These are phyloP conservation scores for Phialemonium atrogriseum DNA, from an alignment of 2,329 filamentous ascomycete genomes.

Conservation along the genomic window DNA sequence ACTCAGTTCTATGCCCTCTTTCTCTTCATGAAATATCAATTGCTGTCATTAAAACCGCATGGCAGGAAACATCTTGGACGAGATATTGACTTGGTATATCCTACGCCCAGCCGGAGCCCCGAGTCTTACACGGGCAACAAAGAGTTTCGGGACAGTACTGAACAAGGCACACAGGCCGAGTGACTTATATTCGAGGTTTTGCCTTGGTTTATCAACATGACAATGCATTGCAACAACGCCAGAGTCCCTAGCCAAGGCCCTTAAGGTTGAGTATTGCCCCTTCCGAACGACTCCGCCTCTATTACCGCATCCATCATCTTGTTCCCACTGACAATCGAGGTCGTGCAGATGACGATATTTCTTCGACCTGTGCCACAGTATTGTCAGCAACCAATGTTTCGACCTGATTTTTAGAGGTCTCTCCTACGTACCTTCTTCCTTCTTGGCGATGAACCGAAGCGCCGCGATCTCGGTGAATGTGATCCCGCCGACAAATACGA, in stretches of 20 bases:
- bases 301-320: conserved; percentile 80
- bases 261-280: conserved; percentile 21
- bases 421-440: conserved; percentile 57
- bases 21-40: too few species aligned
- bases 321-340: conserved; percentile 82
- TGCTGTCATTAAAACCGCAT: too few species aligned
- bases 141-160: too few species aligned
- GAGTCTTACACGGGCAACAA: too few species aligned
- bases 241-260: conserved; percentile 6
- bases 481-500: conserved; percentile 97
- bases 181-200: too few species aligned
- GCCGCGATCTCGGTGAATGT: conserved; percentile 96
- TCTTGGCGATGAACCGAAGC: conserved; percentile 77
- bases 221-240: too few species aligned
- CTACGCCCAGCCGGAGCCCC: too few species aligned
- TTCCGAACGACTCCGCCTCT: conserved; percentile 58
- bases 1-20: too few species aligned
- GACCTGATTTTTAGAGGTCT: conserved; percentile 6
- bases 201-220: too few species aligned
- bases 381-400: conserved; percentile 5
- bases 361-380: conserved; percentile 46
- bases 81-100: too few species aligned
- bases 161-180: too few species aligned
- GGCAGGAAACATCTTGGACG: too few species aligned
- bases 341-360: conserved; percentile 87